Conservation (phyloP, 2,329 filamentous ascomycete species). For the Apiospora sp. region DNA sequence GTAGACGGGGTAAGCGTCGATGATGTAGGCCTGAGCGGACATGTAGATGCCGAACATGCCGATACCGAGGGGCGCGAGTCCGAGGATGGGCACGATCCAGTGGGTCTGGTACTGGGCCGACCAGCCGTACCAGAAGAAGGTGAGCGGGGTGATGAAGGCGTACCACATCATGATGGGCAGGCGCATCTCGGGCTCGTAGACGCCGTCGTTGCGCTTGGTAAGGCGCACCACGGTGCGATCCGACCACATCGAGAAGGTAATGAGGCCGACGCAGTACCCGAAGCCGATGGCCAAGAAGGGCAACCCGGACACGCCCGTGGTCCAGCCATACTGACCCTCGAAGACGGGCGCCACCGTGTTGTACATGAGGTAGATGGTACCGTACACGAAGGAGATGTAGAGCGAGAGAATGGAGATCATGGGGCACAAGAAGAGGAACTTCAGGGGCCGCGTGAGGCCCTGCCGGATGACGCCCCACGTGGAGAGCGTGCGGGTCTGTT, state of each 20-base stretch:
- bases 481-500: slow-evolving; percentile 34
- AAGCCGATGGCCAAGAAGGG: slow-evolving; percentile 57
- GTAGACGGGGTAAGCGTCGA: slow-evolving; percentile 45
- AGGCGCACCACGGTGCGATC: slow-evolving; percentile 55
- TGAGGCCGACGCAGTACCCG: slow-evolving; percentile 51
- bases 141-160: slow-evolving; percentile 36
- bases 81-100: slow-evolving; percentile 43
- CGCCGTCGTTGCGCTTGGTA: slow-evolving; percentile 50
- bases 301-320: slow-evolving; percentile 54
- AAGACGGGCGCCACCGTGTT: slow-evolving; percentile 62
- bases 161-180: slow-evolving; percentile 40
- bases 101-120: slow-evolving; percentile 37
- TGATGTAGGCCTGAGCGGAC: slow-evolving; percentile 45
- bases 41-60: slow-evolving; percentile 42
- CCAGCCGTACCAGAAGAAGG: slow-evolving; percentile 46
- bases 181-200: slow-evolving; percentile 41
- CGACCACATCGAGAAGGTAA: slow-evolving; percentile 51
- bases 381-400: slow-evolving; percentile 61
- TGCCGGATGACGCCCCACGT: slow-evolving; percentile 43
- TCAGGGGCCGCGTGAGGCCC: slow-evolving; percentile 59
- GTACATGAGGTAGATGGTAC: slow-evolving; percentile 61
- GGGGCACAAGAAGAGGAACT: slow-evolving; percentile 58
- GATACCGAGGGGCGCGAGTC: slow-evolving; percentile 41
- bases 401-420: slow-evolving; percentile 55
- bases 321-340: slow-evolving; percentile 55